These are phyloP conservation scores for Colletotrichum sp. DNA, from an alignment of 2,329 filamentous ascomycete genomes.

Conservation along the genomic window DNA sequence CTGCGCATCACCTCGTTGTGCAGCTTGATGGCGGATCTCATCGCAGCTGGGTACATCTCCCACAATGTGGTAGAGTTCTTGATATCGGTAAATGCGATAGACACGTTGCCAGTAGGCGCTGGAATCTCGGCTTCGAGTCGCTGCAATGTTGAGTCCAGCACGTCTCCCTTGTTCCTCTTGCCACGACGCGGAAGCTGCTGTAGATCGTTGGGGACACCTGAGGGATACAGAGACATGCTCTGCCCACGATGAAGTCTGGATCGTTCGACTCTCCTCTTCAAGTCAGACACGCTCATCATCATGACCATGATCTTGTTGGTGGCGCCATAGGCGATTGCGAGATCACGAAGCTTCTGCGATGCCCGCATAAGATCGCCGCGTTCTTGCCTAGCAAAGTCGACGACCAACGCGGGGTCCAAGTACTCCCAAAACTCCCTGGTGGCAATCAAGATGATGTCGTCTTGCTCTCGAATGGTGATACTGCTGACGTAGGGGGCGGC, in stretches of 20 bases:
- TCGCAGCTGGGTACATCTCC: conserved; percentile 94
- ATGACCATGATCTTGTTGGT: conserved; percentile 98
- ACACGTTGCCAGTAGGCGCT: conserved; percentile 87
- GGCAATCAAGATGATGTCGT: conserved; percentile 92
- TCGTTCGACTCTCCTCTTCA: conserved; percentile 82
- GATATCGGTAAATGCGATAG: conserved; percentile 98
- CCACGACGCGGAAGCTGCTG: conserved; percentile 68
- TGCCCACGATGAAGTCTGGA: conserved; percentile 76
- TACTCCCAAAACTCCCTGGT: conserved; percentile 97
- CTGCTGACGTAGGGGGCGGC: conserved; percentile 86
- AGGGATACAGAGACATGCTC: conserved; percentile 85
- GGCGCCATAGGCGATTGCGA: conserved; percentile 94
- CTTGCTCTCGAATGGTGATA: conserved; percentile 80
- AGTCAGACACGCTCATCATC: conserved; percentile 91
- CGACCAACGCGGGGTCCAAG: conserved; percentile 85
- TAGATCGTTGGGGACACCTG: conserved; percentile 73
- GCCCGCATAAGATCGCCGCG: conserved; percentile 92
- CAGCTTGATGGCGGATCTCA: conserved; percentile 95
- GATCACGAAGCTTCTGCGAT: conserved; percentile 90
- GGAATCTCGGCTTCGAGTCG: conserved; percentile 90
- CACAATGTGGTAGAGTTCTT: conserved; percentile 96
- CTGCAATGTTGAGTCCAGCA: conserved; percentile 86
- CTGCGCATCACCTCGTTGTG: conserved; percentile 98
- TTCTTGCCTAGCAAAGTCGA: conserved; percentile 88
- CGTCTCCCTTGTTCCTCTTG: conserved; percentile 66